Base-by-base conservation (phyloP, 495 filamentous ascomycete species). In the Neurospora tetraspora region DNA sequence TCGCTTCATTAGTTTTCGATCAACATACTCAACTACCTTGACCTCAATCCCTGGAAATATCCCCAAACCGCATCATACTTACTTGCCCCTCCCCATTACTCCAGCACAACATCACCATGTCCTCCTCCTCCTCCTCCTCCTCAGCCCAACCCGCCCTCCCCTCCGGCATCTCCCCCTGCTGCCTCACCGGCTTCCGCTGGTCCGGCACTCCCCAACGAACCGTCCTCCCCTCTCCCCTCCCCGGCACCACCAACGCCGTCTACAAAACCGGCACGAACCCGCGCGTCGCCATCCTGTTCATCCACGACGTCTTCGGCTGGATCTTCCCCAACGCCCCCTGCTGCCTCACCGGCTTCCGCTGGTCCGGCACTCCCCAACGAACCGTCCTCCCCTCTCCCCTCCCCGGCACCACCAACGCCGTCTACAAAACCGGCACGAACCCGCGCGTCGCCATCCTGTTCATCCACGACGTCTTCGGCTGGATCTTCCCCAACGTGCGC, bases 271-370 rank as follows among this genome's bases (percentile, higher is more conserved):
- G 88, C 34, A 74, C 84, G 27, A 81, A 81, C 43, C 75, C 80
- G 34, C 82, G 83, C 69, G 83, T 80, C 40, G 85, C 88, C 71
- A 77, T 90, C 14, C 76, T 90, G 71, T 77, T 88, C 68, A 78
- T 91, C 72, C 85, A 89, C 45, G 88, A 90, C 76, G 76, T 86
- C 6, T 84, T 90, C 68, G 89, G 89, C 42, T 91, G 89, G 88
- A 81, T 81, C 2, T 86, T 90, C 65, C 77, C 82, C 72, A 90
- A 91, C 76, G 75, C n/a, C n/a, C n/a, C n/a, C n/a, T 84, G 82
- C 76, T 84, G 82, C 53, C 72, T 83, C 31, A 77, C 75, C 16
- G 76, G 82, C 71, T 87, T 85, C 76, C 38, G 78, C 34, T 89
- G 87, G 87, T 72, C 81, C 47, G 86, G 83, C 53, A 80, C 79